These are phyloP conservation scores for Limnanthes douglasii DNA, from an alignment of 345 rosid genomes.

Conservation along the genomic window DNA sequence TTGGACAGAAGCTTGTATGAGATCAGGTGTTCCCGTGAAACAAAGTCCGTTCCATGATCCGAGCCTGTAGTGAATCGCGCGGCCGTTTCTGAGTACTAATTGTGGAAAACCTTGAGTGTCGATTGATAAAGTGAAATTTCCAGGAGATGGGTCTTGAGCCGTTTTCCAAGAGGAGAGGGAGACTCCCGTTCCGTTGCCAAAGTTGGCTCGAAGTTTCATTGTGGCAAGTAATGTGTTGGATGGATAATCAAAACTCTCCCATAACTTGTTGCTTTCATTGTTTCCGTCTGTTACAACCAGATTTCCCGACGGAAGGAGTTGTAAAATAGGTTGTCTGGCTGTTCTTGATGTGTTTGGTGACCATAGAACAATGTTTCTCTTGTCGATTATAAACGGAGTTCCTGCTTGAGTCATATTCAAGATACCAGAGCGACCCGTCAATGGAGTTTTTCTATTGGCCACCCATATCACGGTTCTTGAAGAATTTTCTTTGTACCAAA, in stretches of 20 bases:
- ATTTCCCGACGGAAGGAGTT: constrained; percentile 27
- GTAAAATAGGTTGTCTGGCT: constrained; percentile 12
- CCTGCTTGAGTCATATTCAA: constrained; percentile 11
- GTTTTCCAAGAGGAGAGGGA: constrained; percentile 27
- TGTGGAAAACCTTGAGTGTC: constrained; percentile 26
- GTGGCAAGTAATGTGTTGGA: constrained; percentile 25
- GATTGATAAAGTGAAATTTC: constrained; percentile 13
- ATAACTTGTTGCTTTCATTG: constrained; percentile 3
- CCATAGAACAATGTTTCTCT: constrained; percentile 9
- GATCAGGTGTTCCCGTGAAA: constrained; percentile 28
- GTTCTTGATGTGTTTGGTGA: constrained; percentile 9
- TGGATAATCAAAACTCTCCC: constrained; percentile 48
- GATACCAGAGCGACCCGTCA: constrained; percentile 13
- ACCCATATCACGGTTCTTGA: constrained; percentile 25
- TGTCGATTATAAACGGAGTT: constrained; percentile 7
- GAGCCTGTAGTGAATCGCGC: constrained; percentile 3
- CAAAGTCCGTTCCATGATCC: constrained; percentile 41
- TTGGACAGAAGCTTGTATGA: constrained; percentile 11
- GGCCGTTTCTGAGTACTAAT: constrained; percentile 11
- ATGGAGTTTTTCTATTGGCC: constrained; percentile 22
- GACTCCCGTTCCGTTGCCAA: constrained; percentile 7
- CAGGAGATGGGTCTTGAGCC: constrained; percentile 19
- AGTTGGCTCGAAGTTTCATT: constrained; percentile 30
- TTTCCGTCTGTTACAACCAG: constrained; percentile 20
- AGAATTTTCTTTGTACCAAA: too few species aligned